Conservation (phyloP, 805 yeast genomes). For the Grigorovia yakushimaensis region DNA sequence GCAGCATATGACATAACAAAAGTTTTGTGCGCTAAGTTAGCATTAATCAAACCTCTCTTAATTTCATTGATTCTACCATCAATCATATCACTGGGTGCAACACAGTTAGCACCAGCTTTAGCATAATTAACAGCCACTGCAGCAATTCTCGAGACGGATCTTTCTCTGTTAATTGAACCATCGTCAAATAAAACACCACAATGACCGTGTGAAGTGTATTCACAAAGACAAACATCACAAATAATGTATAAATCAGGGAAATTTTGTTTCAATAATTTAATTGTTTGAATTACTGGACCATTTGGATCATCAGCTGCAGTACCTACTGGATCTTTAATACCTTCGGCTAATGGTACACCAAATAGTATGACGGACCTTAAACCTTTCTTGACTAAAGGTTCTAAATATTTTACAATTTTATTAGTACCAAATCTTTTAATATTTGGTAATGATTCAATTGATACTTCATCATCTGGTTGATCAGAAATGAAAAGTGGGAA, state of each 20-base stretch:
- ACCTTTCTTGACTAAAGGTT: conserved; percentile 65
- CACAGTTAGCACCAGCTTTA: conserved; percentile 88
- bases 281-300: conserved; percentile 85
- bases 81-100: conserved; percentile 96
- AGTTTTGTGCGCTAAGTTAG: conserved; percentile 75
- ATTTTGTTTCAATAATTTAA: conserved; percentile 47
- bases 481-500: conserved; percentile 86
- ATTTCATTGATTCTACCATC: conserved; percentile 90
- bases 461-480: conserved; percentile 65
- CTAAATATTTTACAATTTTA: conserved; percentile 63
- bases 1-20: conserved; percentile 92
- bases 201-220: conserved; percentile 95
- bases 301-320: conserved; percentile 91
- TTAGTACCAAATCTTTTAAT: conserved; percentile 82
- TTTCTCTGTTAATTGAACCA: conserved; percentile 69
- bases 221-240: conserved; percentile 95
- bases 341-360: conserved; percentile 77
- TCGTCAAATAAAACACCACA: conserved; percentile 87
- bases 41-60: conserved; percentile 71
- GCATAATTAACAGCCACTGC: conserved; percentile 95
- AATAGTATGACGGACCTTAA: conserved; percentile 77
- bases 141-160: conserved; percentile 73
- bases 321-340: conserved; percentile 71
- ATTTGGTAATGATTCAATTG: conserved; percentile 73
- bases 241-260: conserved; percentile 82